phyloP scores from a whole-genome alignment of 257 asterid genomes.

The Petunia secreta region DNA sequence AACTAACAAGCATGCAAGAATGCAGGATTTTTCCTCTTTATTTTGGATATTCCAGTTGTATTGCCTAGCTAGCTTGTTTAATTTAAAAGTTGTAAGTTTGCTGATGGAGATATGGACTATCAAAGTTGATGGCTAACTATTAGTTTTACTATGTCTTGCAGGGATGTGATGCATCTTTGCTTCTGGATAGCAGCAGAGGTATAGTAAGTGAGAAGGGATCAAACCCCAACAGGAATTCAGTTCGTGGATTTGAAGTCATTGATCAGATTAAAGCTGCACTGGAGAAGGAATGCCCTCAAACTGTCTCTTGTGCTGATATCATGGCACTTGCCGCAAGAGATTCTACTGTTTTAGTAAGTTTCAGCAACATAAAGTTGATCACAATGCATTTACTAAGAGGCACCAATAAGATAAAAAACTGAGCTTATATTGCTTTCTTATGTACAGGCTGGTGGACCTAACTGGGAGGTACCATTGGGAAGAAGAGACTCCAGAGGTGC shows the following conservation, averaged over 20 bases:
- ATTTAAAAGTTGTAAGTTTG: too few species aligned
- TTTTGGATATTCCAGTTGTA: too few species aligned
- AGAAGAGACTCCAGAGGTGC: conserved; percentile 56
- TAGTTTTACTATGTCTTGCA: conserved; percentile 22
- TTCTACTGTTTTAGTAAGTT: conserved; percentile 47
- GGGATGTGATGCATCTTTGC: conserved; percentile 69
- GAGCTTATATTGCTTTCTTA: background rate
- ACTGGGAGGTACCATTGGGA: conserved; percentile 60
- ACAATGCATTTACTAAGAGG: too few species aligned
- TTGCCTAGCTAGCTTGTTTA: too few species aligned
- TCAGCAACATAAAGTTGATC: too few species aligned
- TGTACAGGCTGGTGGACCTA: conserved; percentile 51
- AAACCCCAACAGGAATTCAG: conserved; percentile 52
- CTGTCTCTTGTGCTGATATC: conserved; percentile 60
- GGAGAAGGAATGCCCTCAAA: conserved; percentile 50
- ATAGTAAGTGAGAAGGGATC: conserved; percentile 49
- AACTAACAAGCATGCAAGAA: too few species aligned
- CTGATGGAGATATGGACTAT: too few species aligned
- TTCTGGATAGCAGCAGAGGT: conserved; percentile 42
- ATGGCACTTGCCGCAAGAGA: conserved; percentile 56
- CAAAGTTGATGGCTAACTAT: too few species aligned
- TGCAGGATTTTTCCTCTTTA: too few species aligned
- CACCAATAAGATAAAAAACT: background rate
- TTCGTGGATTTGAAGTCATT: conserved; percentile 54
- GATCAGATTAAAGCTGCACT: conserved; percentile 47